Percentiles rank a stretch among this genome's conserved stretches.
Evolutionary conservation across 73 alveolate species (phyloP).

Genomic region (Tetrahymena malaccensis): DNA sequence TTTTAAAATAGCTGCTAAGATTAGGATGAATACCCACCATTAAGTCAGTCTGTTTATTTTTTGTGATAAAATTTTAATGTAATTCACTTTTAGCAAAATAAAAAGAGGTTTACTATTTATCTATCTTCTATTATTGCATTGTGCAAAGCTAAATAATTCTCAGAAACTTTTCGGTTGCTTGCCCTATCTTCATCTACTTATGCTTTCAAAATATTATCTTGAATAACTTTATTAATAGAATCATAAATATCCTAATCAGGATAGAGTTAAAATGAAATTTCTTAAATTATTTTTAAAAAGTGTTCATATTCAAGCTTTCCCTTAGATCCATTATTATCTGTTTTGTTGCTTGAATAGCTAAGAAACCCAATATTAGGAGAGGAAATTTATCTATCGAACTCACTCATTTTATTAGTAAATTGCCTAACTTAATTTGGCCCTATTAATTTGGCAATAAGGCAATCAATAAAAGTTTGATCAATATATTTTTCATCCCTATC

Average conservation of each 20-base stretch:
- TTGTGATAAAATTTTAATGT: not conserved
- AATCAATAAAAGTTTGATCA: not conserved
- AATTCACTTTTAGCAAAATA: not conserved
- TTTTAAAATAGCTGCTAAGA: not conserved
- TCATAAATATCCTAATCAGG: not conserved
- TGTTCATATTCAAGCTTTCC: not conserved
- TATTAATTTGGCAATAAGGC: not conserved
- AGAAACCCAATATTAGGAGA: not conserved
- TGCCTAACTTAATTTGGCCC: not conserved
- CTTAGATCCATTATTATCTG: not conserved
- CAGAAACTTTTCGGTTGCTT: not conserved
- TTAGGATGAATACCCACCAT: not conserved
- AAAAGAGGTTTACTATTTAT: not conserved
- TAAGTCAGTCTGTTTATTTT: not conserved
- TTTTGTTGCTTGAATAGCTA: not conserved
- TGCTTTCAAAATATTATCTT: not conserved
- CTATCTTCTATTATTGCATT: not conserved
- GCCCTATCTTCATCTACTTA: not conserved
- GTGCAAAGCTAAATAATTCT: not conserved
- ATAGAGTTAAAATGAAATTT: not conserved
- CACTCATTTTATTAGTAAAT: not conserved
- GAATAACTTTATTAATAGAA: not conserved
- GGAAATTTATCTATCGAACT: not conserved
- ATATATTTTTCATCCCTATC: not conserved
- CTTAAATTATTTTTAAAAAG: not conserved